Evolutionary conservation across 768 basidiomycete species (phyloP), one percentile per base, ranked within the genome.

Genomic region (Trametes meyenii): DNA sequence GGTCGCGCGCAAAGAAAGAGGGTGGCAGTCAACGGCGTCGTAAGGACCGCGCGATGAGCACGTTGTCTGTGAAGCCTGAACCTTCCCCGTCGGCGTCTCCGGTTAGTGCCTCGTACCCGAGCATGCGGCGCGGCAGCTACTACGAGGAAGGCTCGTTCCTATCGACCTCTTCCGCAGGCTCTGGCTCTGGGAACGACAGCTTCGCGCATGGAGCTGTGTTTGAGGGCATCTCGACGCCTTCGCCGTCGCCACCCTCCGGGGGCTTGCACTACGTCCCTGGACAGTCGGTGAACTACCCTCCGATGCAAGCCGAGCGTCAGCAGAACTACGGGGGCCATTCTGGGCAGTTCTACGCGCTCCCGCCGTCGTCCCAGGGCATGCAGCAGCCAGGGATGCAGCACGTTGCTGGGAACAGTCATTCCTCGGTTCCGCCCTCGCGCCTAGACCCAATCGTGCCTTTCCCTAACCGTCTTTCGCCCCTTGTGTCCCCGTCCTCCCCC

Each of bases 1-100:
- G 92, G 58, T 90, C 90, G 55, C 85, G 90, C 69, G 93, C 93
- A 59, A 95, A 95, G 78, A 92, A 92, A 72, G 91, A 90, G 75
- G 93, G 88, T 17, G 79, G 83, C 68, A 70, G 12, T 81, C 85
- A 71, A 50, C 84, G 89, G 39, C 79, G 85, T 60, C 81, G 85
- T 60, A 89, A 90, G 73, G 88, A 90, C 54, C 88, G 88, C 66
- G 69, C 63, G 12, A 65, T 74, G 65, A 67, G 61, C 58, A 59
- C 66, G 43, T 55, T 71, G 66, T 71, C 66, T 50, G 64, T 60
- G 57, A 68, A 67, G 65, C 59, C 69, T n/a, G 66, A 69, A 38
- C 67, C 66, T 33, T 67, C 72, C 50, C 63, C 72, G 8, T 68
- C 72, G 38, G 66, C 68, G 33, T 69, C 73, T 55, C 73, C 74